Percentiles rank a stretch among this genome's conserved stretches.
Conservation (phyloP, 257 asterid species). For the Lithospermum erythrorhizon region DNA sequence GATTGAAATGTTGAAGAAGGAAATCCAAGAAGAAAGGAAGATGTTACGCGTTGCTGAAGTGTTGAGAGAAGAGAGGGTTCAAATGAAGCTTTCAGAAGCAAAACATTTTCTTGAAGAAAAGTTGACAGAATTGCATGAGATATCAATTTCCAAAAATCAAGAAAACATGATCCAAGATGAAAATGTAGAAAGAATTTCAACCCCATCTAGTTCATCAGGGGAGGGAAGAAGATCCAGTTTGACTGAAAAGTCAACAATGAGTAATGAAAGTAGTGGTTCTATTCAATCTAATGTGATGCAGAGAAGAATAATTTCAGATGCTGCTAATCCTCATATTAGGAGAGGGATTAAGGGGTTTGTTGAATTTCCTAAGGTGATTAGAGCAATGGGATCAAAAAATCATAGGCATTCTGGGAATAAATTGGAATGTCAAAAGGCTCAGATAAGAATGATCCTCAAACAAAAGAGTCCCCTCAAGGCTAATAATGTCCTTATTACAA, state of each 20-base stretch:
- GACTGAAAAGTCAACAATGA: conserved; percentile 16
- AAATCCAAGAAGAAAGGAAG: conserved; percentile 60
- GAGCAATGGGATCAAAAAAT: conserved; percentile 63
- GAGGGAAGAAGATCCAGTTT: conserved; percentile 17
- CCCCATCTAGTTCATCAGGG: conserved; percentile 10
- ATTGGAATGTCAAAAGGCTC: conserved; percentile 79
- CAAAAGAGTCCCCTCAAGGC: conserved; percentile 39
- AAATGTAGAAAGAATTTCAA: neutral
- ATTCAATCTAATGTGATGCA: no score
- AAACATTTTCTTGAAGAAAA: conserved; percentile 52
- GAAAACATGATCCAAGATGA: conserved; percentile 13
- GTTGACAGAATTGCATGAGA: conserved; percentile 24
- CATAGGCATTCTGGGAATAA: conserved; percentile 45
- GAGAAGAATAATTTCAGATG: no score
- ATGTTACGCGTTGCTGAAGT: conserved; percentile 79
- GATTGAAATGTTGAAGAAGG: conserved; percentile 34
- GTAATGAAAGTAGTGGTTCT: neutral
- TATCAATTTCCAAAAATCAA: conserved; percentile 2
- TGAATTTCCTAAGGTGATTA: conserved; percentile 66
- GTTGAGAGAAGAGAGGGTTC: conserved; percentile 74
- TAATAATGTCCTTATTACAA: conserved; percentile 29
- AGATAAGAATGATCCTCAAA: conserved; percentile 50
- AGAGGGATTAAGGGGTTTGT: conserved; percentile 89
- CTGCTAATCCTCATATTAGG: conserved; percentile 60
- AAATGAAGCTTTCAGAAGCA: conserved; percentile 79